phyloP scores from a whole-genome alignment of 441 rosid genomes.

The Metrosideros polymorpha region DNA sequence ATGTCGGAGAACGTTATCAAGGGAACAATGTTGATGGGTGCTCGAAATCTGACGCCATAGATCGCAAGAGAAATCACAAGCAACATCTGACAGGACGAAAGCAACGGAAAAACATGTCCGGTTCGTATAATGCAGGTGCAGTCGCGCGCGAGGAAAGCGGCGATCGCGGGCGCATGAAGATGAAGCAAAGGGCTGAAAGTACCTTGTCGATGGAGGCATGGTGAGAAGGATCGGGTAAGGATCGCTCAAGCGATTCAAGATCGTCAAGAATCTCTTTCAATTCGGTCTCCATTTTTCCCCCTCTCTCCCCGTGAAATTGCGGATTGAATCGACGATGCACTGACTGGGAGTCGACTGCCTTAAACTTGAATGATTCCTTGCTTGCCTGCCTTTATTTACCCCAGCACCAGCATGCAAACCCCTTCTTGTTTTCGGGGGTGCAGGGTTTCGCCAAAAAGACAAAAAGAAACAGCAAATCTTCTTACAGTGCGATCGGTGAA shows the following conservation, averaged over 20 bases:
- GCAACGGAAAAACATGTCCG: background rate
- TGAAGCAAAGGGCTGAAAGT: background rate
- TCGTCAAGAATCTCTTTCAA: conserved; percentile 52
- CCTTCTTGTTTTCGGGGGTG: background rate
- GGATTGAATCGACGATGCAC: background rate
- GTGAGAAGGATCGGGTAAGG: conserved; percentile 42
- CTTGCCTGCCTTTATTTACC: background rate
- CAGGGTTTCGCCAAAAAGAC: background rate
- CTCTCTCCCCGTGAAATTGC: background rate
- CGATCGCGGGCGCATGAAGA: background rate
- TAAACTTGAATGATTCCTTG: background rate
- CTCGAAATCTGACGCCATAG: background rate
- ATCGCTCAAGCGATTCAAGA: conserved; percentile 45
- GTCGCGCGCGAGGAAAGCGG: background rate
- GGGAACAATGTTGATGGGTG: background rate
- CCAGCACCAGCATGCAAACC: background rate
- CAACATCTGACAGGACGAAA: background rate
- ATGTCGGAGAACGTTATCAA: background rate
- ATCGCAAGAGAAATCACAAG: background rate
- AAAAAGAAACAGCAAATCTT: background rate
- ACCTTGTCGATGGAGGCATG: conserved; percentile 52
- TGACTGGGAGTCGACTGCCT: background rate
- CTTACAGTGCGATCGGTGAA: background rate
- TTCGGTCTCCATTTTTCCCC: conserved; percentile 51
- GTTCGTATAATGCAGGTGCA: background rate